phyloP scores from a whole-genome alignment of 331 rosid genomes.

The Malus hybrid region DNA sequence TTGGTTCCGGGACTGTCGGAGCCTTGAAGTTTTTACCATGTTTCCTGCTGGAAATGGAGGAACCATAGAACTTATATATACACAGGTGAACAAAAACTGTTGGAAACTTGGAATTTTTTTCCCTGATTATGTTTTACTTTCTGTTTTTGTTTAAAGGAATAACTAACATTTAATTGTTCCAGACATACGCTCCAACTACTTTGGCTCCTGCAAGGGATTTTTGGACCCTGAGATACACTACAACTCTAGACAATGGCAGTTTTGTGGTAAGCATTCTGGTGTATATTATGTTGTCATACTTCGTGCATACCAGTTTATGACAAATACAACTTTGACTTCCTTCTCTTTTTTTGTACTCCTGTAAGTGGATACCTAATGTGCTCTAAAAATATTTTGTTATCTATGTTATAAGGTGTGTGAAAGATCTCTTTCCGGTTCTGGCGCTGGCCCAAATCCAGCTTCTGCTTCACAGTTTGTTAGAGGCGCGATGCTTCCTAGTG shows the following conservation, averaged over 20 bases:
- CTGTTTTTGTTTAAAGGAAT: background rate
- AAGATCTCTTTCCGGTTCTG: slow-evolving; percentile 94
- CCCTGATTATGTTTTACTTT: background rate
- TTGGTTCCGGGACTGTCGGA: slow-evolving; percentile 98
- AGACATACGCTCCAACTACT: slow-evolving; percentile 90
- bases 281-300: background rate
- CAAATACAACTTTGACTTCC: background rate
- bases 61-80: slow-evolving; percentile 81
- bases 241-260: slow-evolving; percentile 76
- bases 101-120: background rate
- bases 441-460: slow-evolving; percentile 71
- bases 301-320: background rate
- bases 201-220: slow-evolving; percentile 96
- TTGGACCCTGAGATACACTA: slow-evolving; percentile 96
- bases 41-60: slow-evolving; percentile 92
- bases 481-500: slow-evolving; percentile 92
- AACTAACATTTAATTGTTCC: slow-evolving; percentile 17
- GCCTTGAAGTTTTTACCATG: slow-evolving; percentile 86
- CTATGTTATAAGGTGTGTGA: slow-evolving; percentile 63
- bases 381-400: slow-evolving; percentile 1
- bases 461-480: slow-evolving; percentile 84
- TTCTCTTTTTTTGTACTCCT: background rate
- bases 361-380: background rate
- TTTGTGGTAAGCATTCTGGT: slow-evolving; percentile 59
- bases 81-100: slow-evolving; percentile 47